A percentile compares a stretch with the other conserved stretches of the same genome.
phyloP scores from a whole-genome alignment of 2,329 filamentous ascomycete genomes.

The Aspergillus transmontanensis region DNA sequence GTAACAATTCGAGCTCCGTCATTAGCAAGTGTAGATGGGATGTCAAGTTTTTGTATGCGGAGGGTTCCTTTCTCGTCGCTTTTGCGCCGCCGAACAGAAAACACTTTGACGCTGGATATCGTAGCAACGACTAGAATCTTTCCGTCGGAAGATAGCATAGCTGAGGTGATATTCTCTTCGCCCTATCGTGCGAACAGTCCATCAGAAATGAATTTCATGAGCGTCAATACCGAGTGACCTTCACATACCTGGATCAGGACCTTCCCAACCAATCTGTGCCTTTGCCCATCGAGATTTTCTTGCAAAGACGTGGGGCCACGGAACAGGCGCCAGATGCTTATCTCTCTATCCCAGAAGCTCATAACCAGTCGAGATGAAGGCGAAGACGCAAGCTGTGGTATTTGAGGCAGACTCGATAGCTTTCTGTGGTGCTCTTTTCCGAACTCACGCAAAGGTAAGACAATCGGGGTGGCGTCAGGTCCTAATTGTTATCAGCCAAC shows the following conservation, averaged over 20 bases:
- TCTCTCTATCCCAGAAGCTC: slow-evolving; percentile 89
- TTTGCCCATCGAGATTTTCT: slow-evolving; percentile 43
- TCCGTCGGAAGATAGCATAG: slow-evolving; percentile 70
- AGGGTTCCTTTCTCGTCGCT: slow-evolving; percentile 61
- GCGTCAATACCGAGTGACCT: slow-evolving; percentile 43
- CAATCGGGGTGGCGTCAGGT: slow-evolving; percentile 79
- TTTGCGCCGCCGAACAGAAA: slow-evolving; percentile 63
- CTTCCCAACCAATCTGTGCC: slow-evolving; percentile 62
- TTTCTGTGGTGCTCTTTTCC: slow-evolving; percentile 79
- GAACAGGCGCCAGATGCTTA: slow-evolving; percentile 75
- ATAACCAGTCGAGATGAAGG: slow-evolving; percentile 73
- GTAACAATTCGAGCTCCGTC: slow-evolving; percentile 68
- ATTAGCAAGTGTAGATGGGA: slow-evolving; percentile 59
- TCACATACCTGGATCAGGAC: slow-evolving; percentile 56
- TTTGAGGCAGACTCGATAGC: slow-evolving; percentile 81
- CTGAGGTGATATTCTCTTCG: slow-evolving; percentile 81
- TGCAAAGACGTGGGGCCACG: slow-evolving; percentile 49
- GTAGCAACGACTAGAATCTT: slow-evolving; percentile 77
- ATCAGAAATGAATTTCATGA: slow-evolving; percentile 12
- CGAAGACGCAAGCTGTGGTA: slow-evolving; percentile 72
- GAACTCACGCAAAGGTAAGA: slow-evolving; percentile 77
- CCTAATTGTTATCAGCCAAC: slow-evolving; percentile 52
- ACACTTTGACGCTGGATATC: slow-evolving; percentile 73
- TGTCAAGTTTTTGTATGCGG: slow-evolving; percentile 69
- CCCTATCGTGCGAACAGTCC: slow-evolving; percentile 48